phyloP scores from a whole-genome alignment of 495 filamentous ascomycete species.

The Podospora pseudocomata region DNA sequence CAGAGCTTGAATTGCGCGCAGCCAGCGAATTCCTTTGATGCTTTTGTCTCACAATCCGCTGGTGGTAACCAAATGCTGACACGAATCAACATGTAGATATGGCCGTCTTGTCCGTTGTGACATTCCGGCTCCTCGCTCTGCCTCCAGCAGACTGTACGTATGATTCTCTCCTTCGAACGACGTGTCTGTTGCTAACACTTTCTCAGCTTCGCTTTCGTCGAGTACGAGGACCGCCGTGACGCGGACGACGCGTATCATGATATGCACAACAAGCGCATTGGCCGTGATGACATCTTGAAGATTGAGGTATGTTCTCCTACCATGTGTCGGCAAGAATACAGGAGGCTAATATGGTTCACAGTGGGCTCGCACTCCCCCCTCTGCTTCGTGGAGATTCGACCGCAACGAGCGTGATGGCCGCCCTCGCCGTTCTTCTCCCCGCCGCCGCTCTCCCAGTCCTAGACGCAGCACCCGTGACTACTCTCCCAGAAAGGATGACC shows the following conservation, averaged over 20 bases:
- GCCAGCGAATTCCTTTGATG: constrained; percentile 18
- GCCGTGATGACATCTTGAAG: constrained; percentile 92
- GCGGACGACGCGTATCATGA: constrained; percentile 99
- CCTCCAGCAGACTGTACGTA: constrained; percentile 89
- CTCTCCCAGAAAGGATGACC: constrained; percentile 87
- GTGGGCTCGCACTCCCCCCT: constrained; percentile 98
- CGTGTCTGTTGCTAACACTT: background rate
- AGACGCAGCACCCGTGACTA: constrained; percentile 76
- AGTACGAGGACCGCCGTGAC: constrained; percentile 98
- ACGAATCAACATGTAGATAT: constrained; percentile 61
- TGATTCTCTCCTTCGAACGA: background rate
- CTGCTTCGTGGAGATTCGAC: constrained; percentile 97
- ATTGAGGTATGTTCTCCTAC: constrained; percentile 71
- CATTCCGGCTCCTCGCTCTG: constrained; percentile 91
- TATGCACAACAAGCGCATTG: constrained; percentile 99
- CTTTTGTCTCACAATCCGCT: constrained; percentile 16
- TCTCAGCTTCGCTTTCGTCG: constrained; percentile 92
- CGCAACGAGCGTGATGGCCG: constrained; percentile 44
- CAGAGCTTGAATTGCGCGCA: constrained; percentile 29
- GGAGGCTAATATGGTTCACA: constrained; percentile 34
- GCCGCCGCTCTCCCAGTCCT: constrained; percentile 77
- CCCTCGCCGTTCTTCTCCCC: constrained; percentile 60
- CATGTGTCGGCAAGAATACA: constrained; percentile 6
- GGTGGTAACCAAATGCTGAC: constrained; percentile 39
- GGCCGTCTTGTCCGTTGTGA: constrained; percentile 98